These are phyloP conservation scores for Limnanthes douglasii DNA, from an alignment of 345 rosid genomes.

Conservation along the genomic window DNA sequence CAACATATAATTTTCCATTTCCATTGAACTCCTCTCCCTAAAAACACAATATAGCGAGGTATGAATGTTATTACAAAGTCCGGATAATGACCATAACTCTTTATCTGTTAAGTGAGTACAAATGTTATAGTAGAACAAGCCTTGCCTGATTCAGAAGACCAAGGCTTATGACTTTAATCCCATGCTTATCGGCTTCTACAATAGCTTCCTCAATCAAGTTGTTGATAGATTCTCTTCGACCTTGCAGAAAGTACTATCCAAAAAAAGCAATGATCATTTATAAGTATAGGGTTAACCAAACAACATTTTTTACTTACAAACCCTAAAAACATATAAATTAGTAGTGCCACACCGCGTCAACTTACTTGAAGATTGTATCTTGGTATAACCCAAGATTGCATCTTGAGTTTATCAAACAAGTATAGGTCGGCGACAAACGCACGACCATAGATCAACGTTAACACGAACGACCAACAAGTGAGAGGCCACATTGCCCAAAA, in stretches of 20 bases:
- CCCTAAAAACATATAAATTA: background rate
- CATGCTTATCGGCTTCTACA: slow-evolving; percentile 20
- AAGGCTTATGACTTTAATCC: slow-evolving; percentile 24
- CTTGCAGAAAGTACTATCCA: slow-evolving; percentile 16
- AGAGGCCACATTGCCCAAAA: slow-evolving; percentile 45
- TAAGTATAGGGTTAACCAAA: background rate
- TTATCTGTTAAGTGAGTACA: background rate
- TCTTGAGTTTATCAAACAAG: slow-evolving; percentile 21
- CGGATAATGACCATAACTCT: slow-evolving; percentile 1
- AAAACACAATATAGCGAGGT: background rate
- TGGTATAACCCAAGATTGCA: slow-evolving; percentile 68
- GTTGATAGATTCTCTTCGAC: slow-evolving; percentile 23
- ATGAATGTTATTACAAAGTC: no score
- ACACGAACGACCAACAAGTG: slow-evolving; percentile 23
- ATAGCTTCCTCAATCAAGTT: slow-evolving; percentile 25
- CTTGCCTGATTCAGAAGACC: slow-evolving; percentile 30
- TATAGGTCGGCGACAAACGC: slow-evolving; percentile 41
- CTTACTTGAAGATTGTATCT: slow-evolving; percentile 45
- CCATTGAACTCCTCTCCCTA: slow-evolving; percentile 37
- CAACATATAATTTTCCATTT: slow-evolving; percentile 28
- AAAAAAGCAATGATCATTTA: background rate
- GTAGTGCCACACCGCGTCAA: background rate
- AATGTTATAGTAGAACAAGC: background rate
- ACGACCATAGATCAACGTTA: slow-evolving; percentile 33
- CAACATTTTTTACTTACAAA: background rate